These are phyloP conservation scores for Hygrophoropsis aurantiaca DNA, from an alignment of 768 basidiomycete genomes.

Conservation along the genomic window DNA sequence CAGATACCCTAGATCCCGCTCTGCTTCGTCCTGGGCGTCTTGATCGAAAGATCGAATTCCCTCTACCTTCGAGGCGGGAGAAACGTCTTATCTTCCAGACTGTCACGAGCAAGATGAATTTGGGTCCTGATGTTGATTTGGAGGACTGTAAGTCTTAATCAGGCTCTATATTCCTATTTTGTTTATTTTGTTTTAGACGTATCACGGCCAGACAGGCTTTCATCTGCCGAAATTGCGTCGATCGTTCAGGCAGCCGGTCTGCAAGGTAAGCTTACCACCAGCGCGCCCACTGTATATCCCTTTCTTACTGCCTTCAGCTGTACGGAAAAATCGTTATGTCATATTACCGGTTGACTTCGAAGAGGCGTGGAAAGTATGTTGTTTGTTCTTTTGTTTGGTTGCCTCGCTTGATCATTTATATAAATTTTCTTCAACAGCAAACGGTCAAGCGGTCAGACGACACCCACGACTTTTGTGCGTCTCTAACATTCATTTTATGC, in stretches of 20 bases:
- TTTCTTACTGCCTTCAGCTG: constrained; percentile 51
- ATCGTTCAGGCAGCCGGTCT: constrained; percentile 97
- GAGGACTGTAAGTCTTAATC: constrained; percentile 80
- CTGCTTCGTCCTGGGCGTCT: constrained; percentile 95
- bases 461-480: constrained; percentile 94
- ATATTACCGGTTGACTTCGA: constrained; percentile 97
- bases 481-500: neutral
- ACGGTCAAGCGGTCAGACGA: constrained; percentile 96
- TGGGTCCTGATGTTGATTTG: constrained; percentile 95
- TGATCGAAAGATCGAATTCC: constrained; percentile 99
- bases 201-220: constrained; percentile 92
- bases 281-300: constrained; percentile 3
- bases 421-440: constrained; percentile 59
- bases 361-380: constrained; percentile 97
- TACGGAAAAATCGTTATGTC: constrained; percentile 97
- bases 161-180: neutral
- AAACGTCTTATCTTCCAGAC: constrained; percentile 98
- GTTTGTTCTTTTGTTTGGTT: constrained; percentile 51
- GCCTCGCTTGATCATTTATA: constrained; percentile 23
- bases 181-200: constrained; percentile 61
- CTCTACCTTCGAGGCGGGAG: constrained; percentile 89
- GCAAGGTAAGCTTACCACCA: constrained; percentile 59
- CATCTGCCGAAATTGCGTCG: constrained; percentile 92
- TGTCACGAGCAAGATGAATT: constrained; percentile 95
- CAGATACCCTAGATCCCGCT: constrained; percentile 97